phyloP scores from a whole-genome alignment of 148 eudicot genomes.

The Fallopia convolvulus region DNA sequence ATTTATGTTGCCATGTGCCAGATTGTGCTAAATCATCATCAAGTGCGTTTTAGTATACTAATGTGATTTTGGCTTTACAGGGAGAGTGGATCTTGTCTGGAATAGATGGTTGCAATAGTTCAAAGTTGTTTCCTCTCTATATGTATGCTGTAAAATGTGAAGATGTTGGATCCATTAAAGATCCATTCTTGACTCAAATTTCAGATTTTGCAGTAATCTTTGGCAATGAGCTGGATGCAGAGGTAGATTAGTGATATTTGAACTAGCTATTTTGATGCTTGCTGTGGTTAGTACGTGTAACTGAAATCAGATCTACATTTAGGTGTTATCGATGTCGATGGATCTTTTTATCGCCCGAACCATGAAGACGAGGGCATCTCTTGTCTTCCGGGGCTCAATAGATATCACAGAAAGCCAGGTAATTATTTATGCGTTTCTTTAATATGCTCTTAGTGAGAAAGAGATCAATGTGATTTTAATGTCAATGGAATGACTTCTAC shows the following conservation, averaged over 20 bases:
- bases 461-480: background rate
- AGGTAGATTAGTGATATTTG: conserved; percentile 35
- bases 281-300: background rate
- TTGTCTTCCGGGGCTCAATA: conserved; percentile 59
- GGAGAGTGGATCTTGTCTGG: conserved; percentile 96
- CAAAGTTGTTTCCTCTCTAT: conserved; percentile 51
- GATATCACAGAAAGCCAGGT: conserved; percentile 78
- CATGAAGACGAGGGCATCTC: conserved; percentile 75
- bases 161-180: conserved; percentile 70
- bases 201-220: conserved; percentile 81
- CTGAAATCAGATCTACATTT: conserved; percentile 11
- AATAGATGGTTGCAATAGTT: conserved; percentile 34
- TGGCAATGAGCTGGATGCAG: conserved; percentile 98
- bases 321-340: conserved; percentile 99
- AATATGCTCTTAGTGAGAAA: background rate
- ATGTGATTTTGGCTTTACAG: conserved; percentile 34
- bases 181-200: conserved; percentile 72
- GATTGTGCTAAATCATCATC: background rate
- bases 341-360: conserved; percentile 98
- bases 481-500: background rate
- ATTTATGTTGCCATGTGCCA: background rate
- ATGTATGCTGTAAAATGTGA: conserved; percentile 72
- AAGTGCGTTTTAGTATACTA: conserved; percentile 5
- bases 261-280: background rate
- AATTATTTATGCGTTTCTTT: conserved; percentile 10